Percentiles rank a stretch among this genome's conserved stretches.
Evolutionary conservation across 495 filamentous ascomycete genomes (phyloP).

Genomic region (Lasiosphaeria miniovina): DNA sequence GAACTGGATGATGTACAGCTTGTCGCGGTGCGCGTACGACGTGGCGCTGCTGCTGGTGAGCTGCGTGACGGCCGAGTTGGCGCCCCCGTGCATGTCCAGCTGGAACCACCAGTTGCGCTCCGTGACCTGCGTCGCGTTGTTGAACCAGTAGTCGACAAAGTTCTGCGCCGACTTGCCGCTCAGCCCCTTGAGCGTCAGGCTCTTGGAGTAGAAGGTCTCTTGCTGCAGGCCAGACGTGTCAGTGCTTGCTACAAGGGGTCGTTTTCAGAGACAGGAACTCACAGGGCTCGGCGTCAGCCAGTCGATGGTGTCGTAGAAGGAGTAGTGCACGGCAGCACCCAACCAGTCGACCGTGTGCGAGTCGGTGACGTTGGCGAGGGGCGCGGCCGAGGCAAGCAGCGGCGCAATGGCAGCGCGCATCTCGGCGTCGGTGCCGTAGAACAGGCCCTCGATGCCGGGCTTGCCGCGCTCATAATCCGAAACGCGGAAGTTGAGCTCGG

Average conservation of each 20-base stretch:
- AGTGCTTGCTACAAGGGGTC: constrained; percentile 28
- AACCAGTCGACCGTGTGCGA: constrained; percentile 31
- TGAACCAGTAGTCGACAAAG: constrained; percentile 38
- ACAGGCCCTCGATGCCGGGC: constrained; percentile 32
- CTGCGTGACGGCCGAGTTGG: constrained; percentile 33
- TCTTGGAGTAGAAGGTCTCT: constrained; percentile 39
- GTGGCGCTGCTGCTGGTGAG: constrained; percentile 22
- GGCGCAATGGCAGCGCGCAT: constrained; percentile 32
- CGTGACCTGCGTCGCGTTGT: constrained; percentile 30
- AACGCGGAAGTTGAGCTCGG: constrained; percentile 38
- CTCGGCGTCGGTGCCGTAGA: constrained; percentile 32
- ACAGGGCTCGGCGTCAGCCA: constrained; percentile 18
- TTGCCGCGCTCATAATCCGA: constrained; percentile 34
- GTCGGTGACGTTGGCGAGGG: constrained; percentile 18
- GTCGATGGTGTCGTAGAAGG: constrained; percentile 22
- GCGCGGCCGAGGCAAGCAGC: constrained; percentile 28
- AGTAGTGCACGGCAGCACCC: constrained; percentile 33
- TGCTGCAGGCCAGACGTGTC: constrained; percentile 22
- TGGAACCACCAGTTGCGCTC: constrained; percentile 36
- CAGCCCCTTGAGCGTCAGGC: constrained; percentile 32
- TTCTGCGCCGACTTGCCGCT: constrained; percentile 27
- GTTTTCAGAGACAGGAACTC: not conserved
- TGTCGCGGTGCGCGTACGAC: constrained; percentile 39
- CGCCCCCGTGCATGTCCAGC: constrained; percentile 37
- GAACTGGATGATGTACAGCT: constrained; percentile 39